Percentiles rank a stretch among this genome's conserved stretches.
Conservation (phyloP, 805 yeast genomes). For the Torulaspora indica region DNA sequence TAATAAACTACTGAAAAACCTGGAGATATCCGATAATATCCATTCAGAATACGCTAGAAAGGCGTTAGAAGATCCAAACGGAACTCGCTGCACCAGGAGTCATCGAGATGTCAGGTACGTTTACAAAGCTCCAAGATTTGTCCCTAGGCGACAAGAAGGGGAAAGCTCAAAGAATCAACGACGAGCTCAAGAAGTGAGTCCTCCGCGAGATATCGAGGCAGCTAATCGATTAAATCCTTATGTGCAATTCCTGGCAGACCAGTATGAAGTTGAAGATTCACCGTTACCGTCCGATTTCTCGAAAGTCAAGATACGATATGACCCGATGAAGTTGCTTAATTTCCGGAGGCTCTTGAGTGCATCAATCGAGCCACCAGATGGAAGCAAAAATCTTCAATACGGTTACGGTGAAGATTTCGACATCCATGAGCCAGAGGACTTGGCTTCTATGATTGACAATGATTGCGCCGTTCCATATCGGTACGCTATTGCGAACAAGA, state of each 20-base stretch:
- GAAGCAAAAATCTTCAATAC: conserved; percentile 2
- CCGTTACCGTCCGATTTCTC: conserved; percentile 16
- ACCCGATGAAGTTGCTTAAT: conserved; percentile 24
- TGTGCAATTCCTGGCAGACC: conserved; percentile 17
- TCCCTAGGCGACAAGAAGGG: neutral
- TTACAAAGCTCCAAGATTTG: neutral
- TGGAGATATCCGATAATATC: conserved; percentile 27
- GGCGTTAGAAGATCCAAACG: conserved; percentile 9
- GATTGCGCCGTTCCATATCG: conserved; percentile 49
- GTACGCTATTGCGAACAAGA: conserved; percentile 57
- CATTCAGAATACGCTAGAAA: conserved; percentile 20
- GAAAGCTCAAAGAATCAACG: neutral
- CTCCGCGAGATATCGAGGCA: conserved; percentile 16
- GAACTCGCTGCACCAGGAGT: conserved; percentile 7
- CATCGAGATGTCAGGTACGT: conserved; percentile 5
- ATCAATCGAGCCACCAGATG: conserved; percentile 4
- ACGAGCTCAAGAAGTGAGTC: neutral
- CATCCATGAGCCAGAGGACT: conserved; percentile 39
- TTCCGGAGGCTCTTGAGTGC: conserved; percentile 18
- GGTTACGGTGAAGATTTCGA: conserved; percentile 28
- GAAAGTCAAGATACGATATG: conserved; percentile 26
- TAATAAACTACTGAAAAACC: conserved; percentile 18
- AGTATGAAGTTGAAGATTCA: conserved; percentile 2
- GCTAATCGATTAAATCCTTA: conserved; percentile 27
- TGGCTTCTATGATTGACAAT: conserved; percentile 21